Evolutionary conservation across 805 yeast genomes (phyloP).

Genomic region (Brettanomyces custersianus): DNA sequence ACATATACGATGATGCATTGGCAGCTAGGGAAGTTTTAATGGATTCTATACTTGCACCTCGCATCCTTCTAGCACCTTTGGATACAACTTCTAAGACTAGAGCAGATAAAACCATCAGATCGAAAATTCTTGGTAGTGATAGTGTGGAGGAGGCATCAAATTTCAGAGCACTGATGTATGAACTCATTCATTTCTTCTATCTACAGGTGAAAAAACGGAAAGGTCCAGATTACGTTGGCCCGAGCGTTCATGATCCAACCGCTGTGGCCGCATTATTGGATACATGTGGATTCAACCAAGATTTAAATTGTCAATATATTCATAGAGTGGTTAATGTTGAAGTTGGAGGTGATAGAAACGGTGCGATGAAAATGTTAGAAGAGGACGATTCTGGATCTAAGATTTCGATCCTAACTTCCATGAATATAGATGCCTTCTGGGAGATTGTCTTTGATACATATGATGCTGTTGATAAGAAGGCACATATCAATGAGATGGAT

Average conservation of each 20-base stretch:
- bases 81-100: slow-evolving; percentile 59
- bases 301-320: slow-evolving; percentile 14
- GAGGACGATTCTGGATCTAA: slow-evolving; percentile 4
- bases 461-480: slow-evolving; percentile 26
- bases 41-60: slow-evolving; percentile 37
- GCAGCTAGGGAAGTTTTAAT: slow-evolving; percentile 56
- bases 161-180: slow-evolving; percentile 45
- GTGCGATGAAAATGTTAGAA: slow-evolving; percentile 6
- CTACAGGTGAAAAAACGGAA: slow-evolving; percentile 33
- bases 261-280: slow-evolving; percentile 55
- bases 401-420: neutral
- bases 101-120: neutral
- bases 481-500: slow-evolving; percentile 10
- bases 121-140: slow-evolving; percentile 29
- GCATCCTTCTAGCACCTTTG: slow-evolving; percentile 51
- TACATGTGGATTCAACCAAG: slow-evolving; percentile 21
- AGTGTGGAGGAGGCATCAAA: slow-evolving; percentile 25
- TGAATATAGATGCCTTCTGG: slow-evolving; percentile 26
- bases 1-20: slow-evolving; percentile 63
- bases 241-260: slow-evolving; percentile 77
- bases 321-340: slow-evolving; percentile 11
- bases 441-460: slow-evolving; percentile 29
- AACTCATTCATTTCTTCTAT: slow-evolving; percentile 44
- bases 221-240: slow-evolving; percentile 42
- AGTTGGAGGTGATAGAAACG: slow-evolving; percentile 6